phyloP scores from a whole-genome alignment of 768 basidiomycete species.

The Saitozyma sp. region DNA sequence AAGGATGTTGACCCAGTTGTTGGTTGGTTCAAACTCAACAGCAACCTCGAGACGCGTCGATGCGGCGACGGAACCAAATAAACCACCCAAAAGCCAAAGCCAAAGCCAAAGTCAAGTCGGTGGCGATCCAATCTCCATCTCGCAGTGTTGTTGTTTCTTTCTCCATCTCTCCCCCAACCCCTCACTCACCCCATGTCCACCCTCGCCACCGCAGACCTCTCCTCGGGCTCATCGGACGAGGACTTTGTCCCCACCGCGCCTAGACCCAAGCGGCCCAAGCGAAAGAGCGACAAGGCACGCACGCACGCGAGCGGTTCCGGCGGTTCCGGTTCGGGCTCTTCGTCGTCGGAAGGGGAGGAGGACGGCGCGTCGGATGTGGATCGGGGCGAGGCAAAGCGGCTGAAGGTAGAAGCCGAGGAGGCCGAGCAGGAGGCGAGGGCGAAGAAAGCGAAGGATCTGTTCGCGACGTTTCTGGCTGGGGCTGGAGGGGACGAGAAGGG shows the following conservation, averaged over 20 bases:
- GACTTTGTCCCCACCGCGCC: conserved; percentile 32
- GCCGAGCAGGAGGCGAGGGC: conserved; percentile 21
- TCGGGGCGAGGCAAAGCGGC: conserved; percentile 12
- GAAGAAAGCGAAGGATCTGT: conserved; percentile 30
- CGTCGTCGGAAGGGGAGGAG: conserved; percentile 14
- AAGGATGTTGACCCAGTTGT: not conserved
- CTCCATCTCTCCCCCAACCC: not conserved
- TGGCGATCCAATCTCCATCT: not conserved
- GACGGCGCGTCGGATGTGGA: conserved; percentile 5
- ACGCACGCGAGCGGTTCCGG: not conserved
- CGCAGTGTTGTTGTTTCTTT: not conserved
- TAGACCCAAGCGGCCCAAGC: conserved; percentile 14
- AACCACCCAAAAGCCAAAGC: too few species aligned
- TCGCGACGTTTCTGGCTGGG: conserved; percentile 24
- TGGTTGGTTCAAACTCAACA: not conserved
- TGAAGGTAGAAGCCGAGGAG: conserved; percentile 16
- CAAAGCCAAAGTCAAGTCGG: too few species aligned
- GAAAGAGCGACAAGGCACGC: not conserved
- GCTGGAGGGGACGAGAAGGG: not conserved
- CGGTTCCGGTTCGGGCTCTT: conserved; percentile 8
- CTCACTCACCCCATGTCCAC: conserved; percentile 25
- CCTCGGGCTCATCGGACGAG: conserved; percentile 24
- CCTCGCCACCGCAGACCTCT: conserved; percentile 32
- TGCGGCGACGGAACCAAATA: not conserved
- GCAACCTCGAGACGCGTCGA: not conserved